A percentile compares a stretch with the other conserved stretches of the same genome.
Conservation (phyloP, 805 yeast genomes). For the Pichia paraexigua region DNA sequence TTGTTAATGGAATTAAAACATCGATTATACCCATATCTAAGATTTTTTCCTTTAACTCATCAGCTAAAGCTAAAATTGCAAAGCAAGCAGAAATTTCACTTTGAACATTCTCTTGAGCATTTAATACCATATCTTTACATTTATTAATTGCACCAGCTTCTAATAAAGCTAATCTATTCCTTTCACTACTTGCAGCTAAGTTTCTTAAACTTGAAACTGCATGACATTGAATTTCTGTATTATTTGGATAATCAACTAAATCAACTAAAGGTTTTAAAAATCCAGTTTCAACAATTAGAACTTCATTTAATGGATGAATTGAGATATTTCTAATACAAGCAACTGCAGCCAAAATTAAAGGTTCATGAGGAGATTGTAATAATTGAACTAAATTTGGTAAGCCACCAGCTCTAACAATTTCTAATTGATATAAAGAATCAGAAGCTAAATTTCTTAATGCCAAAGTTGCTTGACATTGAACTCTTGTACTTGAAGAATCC, state of each 20-base stretch:
- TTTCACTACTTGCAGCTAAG: conserved; percentile 91
- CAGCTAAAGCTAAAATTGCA: conserved; percentile 94
- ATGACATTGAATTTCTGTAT: conserved; percentile 97
- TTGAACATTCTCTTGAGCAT: conserved; percentile 87
- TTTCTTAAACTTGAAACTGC: conserved; percentile 94
- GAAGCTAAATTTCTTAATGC: conserved; percentile 94
- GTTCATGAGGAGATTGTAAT: conserved; percentile 83
- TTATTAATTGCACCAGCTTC: conserved; percentile 95
- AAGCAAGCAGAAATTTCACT: conserved; percentile 95
- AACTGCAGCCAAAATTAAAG: conserved; percentile 90
- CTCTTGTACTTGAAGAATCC: conserved; percentile 91
- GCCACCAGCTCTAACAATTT: conserved; percentile 93
- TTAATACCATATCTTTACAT: conserved; percentile 79
- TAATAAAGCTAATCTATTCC: conserved; percentile 82
- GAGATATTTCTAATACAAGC: conserved; percentile 97
- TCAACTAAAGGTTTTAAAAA: conserved; percentile 86
- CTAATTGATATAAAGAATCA: conserved; percentile 92
- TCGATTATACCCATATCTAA: conserved; percentile 78
- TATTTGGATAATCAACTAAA: conserved; percentile 73
- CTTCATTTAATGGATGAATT: conserved; percentile 93
- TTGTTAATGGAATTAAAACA: conserved; percentile 86
- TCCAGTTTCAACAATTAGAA: conserved; percentile 93
- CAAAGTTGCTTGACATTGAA: conserved; percentile 96
- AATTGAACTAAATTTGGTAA: conserved; percentile 87
- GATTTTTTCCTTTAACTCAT: conserved; percentile 80